phyloP scores from a whole-genome alignment of 2,329 filamentous ascomycete genomes.

The Calonectria pteridis region DNA sequence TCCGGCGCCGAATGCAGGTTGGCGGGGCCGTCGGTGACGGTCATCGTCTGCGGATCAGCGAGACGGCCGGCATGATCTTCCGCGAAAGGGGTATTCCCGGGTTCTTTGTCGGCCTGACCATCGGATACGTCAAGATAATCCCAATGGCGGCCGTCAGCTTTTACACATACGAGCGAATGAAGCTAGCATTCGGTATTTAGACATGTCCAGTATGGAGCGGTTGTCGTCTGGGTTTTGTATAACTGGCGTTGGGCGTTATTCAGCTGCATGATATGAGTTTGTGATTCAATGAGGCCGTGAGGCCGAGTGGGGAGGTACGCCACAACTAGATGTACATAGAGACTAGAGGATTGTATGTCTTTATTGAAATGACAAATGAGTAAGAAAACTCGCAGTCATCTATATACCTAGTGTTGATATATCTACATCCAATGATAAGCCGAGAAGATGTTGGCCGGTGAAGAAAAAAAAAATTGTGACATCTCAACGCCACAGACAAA shows the following conservation, averaged over 20 bases:
- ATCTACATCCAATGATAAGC: background rate
- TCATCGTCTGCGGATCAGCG: constrained; percentile 79
- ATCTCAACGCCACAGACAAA: background rate
- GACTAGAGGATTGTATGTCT: constrained; percentile 13
- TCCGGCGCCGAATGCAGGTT: constrained; percentile 94
- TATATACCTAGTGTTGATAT: background rate
- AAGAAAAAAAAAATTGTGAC: background rate
- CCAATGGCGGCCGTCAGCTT: constrained; percentile 84
- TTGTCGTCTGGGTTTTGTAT: constrained; percentile 10
- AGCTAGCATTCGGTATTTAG: constrained; percentile 75
- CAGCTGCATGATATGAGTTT: constrained; percentile 27
- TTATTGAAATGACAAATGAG: constrained; percentile 1
- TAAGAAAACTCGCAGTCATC: background rate
- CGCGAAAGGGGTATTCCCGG: constrained; percentile 81
- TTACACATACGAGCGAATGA: constrained; percentile 75
- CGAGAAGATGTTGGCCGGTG: background rate
- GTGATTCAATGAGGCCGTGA: constrained; percentile 10
- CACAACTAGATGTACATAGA: constrained; percentile 18
- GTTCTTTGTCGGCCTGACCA: constrained; percentile 93
- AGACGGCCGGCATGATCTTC: constrained; percentile 82
- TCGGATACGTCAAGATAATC: constrained; percentile 94
- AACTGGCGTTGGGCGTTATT: constrained; percentile 44
- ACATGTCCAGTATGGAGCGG: constrained; percentile 21
- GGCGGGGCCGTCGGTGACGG: constrained; percentile 94
- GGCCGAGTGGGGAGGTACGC: background rate